Percentiles rank a stretch among this genome's conserved stretches.
Evolutionary conservation across 805 yeast genomes (phyloP).

Genomic region (Candida verbasci): DNA sequence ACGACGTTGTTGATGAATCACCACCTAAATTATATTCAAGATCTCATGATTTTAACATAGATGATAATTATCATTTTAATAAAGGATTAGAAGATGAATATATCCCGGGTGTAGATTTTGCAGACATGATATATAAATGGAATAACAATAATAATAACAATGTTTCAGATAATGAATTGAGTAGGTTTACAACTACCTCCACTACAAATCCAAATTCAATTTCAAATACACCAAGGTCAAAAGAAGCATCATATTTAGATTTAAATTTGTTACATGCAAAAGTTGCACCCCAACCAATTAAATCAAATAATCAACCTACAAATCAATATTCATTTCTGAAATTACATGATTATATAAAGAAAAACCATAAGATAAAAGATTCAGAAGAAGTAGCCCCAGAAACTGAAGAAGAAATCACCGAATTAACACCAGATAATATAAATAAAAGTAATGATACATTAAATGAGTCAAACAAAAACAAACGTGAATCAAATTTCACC

Average conservation of each 20-base stretch:
- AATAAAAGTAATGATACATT: conserved; percentile 6
- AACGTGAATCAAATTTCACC: conserved; percentile 7
- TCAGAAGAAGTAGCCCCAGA: background rate
- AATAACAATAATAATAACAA: conserved; percentile 16
- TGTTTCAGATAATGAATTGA: conserved; percentile 6
- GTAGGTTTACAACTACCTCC: conserved; percentile 4
- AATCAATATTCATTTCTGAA: conserved; percentile 16
- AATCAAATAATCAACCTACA: conserved; percentile 7
- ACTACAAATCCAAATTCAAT: conserved; percentile 14
- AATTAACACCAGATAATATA: conserved; percentile 1
- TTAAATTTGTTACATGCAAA: conserved; percentile 39
- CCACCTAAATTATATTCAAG: conserved; percentile 24
- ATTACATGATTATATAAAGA: conserved; percentile 21
- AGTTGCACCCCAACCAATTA: conserved; percentile 41
- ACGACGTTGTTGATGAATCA: background rate
- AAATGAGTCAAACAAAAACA: conserved; percentile 3
- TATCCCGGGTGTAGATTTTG: conserved; percentile 65
- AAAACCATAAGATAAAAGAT: background rate
- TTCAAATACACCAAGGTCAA: conserved; percentile 24
- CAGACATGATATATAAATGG: conserved; percentile 47
- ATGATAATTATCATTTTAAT: conserved; percentile 9
- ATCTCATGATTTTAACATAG: conserved; percentile 21
- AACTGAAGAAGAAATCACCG: conserved; percentile 5
- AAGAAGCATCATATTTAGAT: conserved; percentile 37
- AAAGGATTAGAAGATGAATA: conserved; percentile 73